Evolutionary conservation across 345 rosid genomes (phyloP).

Genomic region (Brassica rapa): DNA sequence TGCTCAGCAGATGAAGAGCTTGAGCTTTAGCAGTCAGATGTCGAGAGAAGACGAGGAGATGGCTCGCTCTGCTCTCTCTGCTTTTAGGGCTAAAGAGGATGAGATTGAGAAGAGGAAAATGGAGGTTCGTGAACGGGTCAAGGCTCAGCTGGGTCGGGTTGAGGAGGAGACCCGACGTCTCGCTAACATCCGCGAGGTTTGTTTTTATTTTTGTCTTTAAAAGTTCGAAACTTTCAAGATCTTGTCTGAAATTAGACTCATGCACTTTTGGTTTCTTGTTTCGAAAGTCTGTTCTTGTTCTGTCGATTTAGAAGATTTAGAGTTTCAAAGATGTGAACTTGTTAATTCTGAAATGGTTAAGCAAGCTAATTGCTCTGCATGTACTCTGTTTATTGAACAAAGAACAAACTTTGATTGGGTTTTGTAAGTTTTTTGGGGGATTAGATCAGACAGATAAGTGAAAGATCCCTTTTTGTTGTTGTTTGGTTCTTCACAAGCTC

Average conservation of each 20-base stretch:
- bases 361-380: slow-evolving; percentile 17
- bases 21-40: slow-evolving; percentile 86
- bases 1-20: slow-evolving; percentile 44
- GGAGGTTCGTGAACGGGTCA: slow-evolving; percentile 87
- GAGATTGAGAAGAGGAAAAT: slow-evolving; percentile 88
- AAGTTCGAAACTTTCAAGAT: background rate
- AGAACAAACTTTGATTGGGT: background rate
- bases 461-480: background rate
- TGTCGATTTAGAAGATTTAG: background rate
- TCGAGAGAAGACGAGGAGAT: slow-evolving; percentile 94
- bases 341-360: slow-evolving; percentile 7
- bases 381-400: slow-evolving; percentile 5
- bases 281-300: background rate
- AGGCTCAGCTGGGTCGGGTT: slow-evolving; percentile 79
- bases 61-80: slow-evolving; percentile 85
- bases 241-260: slow-evolving; percentile 14
- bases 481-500: slow-evolving; percentile 10
- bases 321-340: slow-evolving; percentile 26
- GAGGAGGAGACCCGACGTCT: slow-evolving; percentile 82
- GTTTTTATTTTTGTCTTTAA: background rate
- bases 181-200: slow-evolving; percentile 84
- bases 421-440: background rate
- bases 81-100: slow-evolving; percentile 93
- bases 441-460: background rate
- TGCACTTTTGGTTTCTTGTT: slow-evolving; percentile 4